Percentiles rank a stretch among this genome's conserved stretches.
phyloP scores from a whole-genome alignment of 164 flowering plant genomes.

The Amborella trichopoda region DNA sequence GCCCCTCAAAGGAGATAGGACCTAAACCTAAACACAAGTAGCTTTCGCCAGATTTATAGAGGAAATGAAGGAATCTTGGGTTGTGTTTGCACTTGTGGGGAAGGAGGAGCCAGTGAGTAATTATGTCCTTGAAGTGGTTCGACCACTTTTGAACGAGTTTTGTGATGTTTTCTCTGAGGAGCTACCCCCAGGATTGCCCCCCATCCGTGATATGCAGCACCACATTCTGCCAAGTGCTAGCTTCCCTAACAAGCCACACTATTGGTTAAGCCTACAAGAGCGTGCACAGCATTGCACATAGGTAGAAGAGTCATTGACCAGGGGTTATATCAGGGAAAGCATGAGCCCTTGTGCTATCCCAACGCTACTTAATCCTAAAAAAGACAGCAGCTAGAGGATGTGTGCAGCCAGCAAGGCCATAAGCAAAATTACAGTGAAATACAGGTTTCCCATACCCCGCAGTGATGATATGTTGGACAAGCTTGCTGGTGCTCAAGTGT shows the following conservation, averaged over 20 bases:
- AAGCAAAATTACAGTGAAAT: too few species aligned
- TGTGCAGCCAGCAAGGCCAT: not conserved
- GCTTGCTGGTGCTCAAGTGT: not conserved
- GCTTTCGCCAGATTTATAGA: too few species aligned
- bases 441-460: too few species aligned
- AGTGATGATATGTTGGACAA: too few species aligned
- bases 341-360: conserved; percentile 1
- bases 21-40: too few species aligned
- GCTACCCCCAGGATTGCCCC: not conserved
- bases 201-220: too few species aligned
- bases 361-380: not conserved
- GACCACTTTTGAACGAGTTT: not conserved
- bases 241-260: not conserved
- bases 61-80: too few species aligned
- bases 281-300: not conserved
- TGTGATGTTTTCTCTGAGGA: not conserved
- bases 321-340: not conserved
- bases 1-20: too few species aligned
- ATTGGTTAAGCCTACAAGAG: not conserved
- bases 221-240: too few species aligned
- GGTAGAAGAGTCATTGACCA: not conserved
- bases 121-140: not conserved
- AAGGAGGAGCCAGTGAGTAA: too few species aligned
- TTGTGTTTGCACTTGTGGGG: too few species aligned
- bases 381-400: not conserved